phyloP scores from a whole-genome alignment of 371 early-diverging fungal genomes.

The Saksenaea vasiformis region DNA sequence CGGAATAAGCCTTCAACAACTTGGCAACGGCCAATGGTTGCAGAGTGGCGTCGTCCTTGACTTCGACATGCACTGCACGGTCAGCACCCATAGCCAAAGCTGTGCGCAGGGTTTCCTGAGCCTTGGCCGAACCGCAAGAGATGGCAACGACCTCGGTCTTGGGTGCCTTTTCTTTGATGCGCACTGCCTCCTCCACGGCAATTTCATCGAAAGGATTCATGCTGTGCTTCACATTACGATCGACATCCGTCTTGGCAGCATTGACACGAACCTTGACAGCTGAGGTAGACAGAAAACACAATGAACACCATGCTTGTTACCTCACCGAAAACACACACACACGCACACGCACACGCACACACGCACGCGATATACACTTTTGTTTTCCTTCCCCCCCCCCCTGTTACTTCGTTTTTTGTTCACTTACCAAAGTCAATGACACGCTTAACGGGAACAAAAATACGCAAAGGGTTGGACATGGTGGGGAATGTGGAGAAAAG shows the following conservation, averaged over 20 bases:
- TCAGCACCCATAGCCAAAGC: slow-evolving; percentile 99
- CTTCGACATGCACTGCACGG: slow-evolving; percentile 93
- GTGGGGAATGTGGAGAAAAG: neutral
- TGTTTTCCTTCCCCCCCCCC: neutral
- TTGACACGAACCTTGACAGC: slow-evolving; percentile 97
- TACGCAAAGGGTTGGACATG: slow-evolving; percentile 61
- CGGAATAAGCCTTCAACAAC: slow-evolving; percentile 82
- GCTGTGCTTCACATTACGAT: slow-evolving; percentile 96
- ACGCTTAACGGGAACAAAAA: slow-evolving; percentile 95
- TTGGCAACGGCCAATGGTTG: slow-evolving; percentile 93
- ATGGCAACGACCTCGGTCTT: slow-evolving; percentile 86
- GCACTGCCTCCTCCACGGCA: slow-evolving; percentile 95
- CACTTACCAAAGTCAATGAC: slow-evolving; percentile 90
- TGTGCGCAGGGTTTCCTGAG: slow-evolving; percentile 92
- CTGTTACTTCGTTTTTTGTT: neutral
- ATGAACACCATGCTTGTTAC: neutral
- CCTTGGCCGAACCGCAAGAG: slow-evolving; percentile 88
- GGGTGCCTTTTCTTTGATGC: slow-evolving; percentile 82
- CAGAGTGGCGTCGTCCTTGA: slow-evolving; percentile 69
- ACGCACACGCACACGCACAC: slow-evolving; percentile 5
- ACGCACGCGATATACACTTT: neutral
- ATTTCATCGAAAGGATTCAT: slow-evolving; percentile 99
- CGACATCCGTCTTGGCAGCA: slow-evolving; percentile 86
- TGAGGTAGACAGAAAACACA: slow-evolving; percentile 9
- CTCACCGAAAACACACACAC: neutral